A percentile compares a stretch with the other conserved stretches of the same genome.
Evolutionary conservation across 2,329 filamentous ascomycete genomes (phyloP).

Genomic region (Paraconiothyrium sp.): DNA sequence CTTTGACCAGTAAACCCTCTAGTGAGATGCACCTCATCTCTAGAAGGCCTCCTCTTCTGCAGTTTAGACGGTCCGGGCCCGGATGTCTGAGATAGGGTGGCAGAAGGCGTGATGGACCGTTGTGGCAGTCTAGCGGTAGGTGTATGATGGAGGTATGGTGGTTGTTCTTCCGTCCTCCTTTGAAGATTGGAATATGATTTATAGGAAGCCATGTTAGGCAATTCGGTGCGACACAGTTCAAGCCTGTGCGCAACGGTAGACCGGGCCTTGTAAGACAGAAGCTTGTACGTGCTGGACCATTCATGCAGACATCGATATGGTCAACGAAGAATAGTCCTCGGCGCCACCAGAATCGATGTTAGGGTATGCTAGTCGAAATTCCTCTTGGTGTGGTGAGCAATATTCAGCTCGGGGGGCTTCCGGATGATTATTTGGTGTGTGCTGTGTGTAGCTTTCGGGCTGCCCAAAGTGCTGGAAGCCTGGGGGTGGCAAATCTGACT

Average conservation of each 20-base stretch:
- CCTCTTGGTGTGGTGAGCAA: conserved; percentile 41
- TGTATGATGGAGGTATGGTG: conserved; percentile 36
- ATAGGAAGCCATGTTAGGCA: conserved; percentile 53
- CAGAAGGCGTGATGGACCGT: conserved; percentile 47
- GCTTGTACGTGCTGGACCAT: conserved; percentile 47
- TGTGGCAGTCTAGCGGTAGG: conserved; percentile 49
- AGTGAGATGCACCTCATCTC: conserved; percentile 39
- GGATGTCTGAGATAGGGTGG: conserved; percentile 38
- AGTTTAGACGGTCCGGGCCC: conserved; percentile 42
- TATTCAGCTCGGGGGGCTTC: conserved; percentile 42
- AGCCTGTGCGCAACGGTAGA: conserved; percentile 34
- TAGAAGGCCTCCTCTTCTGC: conserved; percentile 46
- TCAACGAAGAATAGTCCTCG: conserved; percentile 33
- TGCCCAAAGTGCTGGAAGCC: conserved; percentile 36
- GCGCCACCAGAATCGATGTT: conserved; percentile 30
- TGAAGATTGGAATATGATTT: conserved; percentile 49
- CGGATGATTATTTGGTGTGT: conserved; percentile 34
- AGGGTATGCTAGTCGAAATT: conserved; percentile 31
- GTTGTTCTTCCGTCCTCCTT: conserved; percentile 43
- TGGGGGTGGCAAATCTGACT: conserved; percentile 45
- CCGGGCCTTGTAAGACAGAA: conserved; percentile 41
- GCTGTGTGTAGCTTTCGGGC: conserved; percentile 28
- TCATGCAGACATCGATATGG: conserved; percentile 53
- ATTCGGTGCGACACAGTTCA: conserved; percentile 46
- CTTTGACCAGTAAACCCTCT: conserved; percentile 31